phyloP scores from a whole-genome alignment of 305 asterid genomes.

The Fraxinus platypoda region DNA sequence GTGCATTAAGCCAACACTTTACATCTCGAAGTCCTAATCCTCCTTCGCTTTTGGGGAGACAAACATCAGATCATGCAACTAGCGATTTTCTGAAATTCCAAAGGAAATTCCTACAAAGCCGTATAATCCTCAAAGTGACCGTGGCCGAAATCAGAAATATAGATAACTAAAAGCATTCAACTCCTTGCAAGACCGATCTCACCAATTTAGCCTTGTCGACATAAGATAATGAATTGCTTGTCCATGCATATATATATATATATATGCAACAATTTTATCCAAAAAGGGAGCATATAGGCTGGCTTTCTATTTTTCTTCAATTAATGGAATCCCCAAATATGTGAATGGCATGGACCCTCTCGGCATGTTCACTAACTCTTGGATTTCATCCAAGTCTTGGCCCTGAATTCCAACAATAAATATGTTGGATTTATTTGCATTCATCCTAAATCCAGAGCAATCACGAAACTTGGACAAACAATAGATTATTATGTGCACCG shows the following conservation, averaged over 20 bases:
- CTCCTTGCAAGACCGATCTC: not conserved
- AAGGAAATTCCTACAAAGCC: not conserved
- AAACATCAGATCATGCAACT: no score
- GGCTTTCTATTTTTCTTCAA: not conserved
- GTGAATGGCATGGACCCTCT: not conserved
- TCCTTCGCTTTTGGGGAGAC: no score
- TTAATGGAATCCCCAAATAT: not conserved
- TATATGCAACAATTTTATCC: not conserved
- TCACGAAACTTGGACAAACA: no score
- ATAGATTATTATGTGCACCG: no score
- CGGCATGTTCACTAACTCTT: not conserved
- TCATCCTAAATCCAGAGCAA: no score
- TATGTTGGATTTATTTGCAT: no score
- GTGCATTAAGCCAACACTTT: not conserved
- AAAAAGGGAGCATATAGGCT: not conserved
- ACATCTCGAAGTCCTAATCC: not conserved
- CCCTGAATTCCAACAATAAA: no score
- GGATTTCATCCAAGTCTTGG: not conserved
- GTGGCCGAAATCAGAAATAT: not conserved
- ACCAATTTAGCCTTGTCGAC: not conserved
- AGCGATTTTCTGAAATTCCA: no score
- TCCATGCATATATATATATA: not conserved
- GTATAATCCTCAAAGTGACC: not conserved
- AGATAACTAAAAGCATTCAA: not conserved
- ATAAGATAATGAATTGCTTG: not conserved